Evolutionary conservation across 345 rosid genomes (phyloP).

Genomic region (Rhodomyrtus tomentosa): DNA sequence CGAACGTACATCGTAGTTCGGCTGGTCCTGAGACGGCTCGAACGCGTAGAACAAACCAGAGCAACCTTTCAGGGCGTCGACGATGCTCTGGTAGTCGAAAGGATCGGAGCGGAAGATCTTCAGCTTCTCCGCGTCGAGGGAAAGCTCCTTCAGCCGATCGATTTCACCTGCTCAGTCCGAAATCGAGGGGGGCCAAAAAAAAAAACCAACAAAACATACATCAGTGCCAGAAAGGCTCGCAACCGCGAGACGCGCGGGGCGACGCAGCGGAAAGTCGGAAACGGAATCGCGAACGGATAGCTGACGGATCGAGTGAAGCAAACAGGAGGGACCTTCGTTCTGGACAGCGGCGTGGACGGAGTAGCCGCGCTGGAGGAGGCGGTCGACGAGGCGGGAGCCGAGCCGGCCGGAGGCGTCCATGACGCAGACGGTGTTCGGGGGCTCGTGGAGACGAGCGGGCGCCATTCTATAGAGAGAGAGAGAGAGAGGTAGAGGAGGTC

Average conservation of each 20-base stretch:
- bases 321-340: constrained; percentile 14
- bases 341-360: constrained; percentile 53
- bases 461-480: constrained; percentile 14
- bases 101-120: constrained; percentile 39
- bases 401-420: constrained; percentile 55
- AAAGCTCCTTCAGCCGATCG: constrained; percentile 4
- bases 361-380: constrained; percentile 39
- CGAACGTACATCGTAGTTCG: constrained; percentile 35
- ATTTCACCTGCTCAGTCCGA: neutral
- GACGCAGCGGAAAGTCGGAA: neutral
- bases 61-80: constrained; percentile 43
- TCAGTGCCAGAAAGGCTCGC: neutral
- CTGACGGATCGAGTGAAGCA: neutral
- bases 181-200: constrained; percentile 8
- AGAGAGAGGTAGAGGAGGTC: neutral
- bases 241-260: no score
- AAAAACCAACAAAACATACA: neutral
- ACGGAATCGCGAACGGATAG: neutral
- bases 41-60: constrained; percentile 45
- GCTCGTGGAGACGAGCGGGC: constrained; percentile 11
- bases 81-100: constrained; percentile 48
- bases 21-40: constrained; percentile 38
- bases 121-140: constrained; percentile 17
- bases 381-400: constrained; percentile 32
- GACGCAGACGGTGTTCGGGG: constrained; percentile 31